Conservation (phyloP, 2,329 filamentous ascomycete species). For the Pseudogymnoascus destructans region DNA sequence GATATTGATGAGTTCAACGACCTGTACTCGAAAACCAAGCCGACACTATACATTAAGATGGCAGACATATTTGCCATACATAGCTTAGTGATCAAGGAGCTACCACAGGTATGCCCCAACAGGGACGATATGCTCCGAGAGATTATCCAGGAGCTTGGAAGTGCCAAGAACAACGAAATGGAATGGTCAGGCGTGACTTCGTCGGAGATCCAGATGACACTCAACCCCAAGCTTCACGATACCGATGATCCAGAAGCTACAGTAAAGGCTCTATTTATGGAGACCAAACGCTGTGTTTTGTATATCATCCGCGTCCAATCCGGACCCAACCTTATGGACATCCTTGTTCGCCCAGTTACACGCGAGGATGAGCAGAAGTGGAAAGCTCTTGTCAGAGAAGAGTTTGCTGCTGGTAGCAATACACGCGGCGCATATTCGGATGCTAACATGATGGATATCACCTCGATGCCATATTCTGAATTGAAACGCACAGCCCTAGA, state of each 20-base stretch:
- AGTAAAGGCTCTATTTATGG: slow-evolving; percentile 88
- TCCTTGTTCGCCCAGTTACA: slow-evolving; percentile 79
- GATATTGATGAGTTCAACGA: slow-evolving; percentile 99
- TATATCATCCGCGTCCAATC: slow-evolving; percentile 97
- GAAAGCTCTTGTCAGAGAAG: slow-evolving; percentile 67
- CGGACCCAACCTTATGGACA: slow-evolving; percentile 83
- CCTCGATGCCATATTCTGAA: slow-evolving; percentile 77
- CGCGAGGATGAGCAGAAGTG: slow-evolving; percentile 84
- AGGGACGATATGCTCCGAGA: slow-evolving; percentile 83
- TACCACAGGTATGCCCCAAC: slow-evolving; percentile 61
- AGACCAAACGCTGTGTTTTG: slow-evolving; percentile 90
- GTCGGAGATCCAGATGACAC: slow-evolving; percentile 71
- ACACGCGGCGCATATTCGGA: slow-evolving; percentile 83
- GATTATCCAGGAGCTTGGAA: slow-evolving; percentile 85
- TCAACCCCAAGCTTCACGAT: slow-evolving; percentile 81
- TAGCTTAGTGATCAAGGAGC: slow-evolving; percentile 68
- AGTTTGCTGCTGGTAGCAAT: slow-evolving; percentile 55
- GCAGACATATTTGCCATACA: slow-evolving; percentile 95
- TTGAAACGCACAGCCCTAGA: slow-evolving; percentile 88
- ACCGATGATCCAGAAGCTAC: slow-evolving; percentile 87
- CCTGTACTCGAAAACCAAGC: slow-evolving; percentile 88
- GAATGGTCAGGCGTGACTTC: slow-evolving; percentile 81
- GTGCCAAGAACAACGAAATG: slow-evolving; percentile 89
- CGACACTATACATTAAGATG: slow-evolving; percentile 99
- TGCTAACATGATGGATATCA: slow-evolving; percentile 76